Conservation (phyloP, 2,329 filamentous ascomycete genomes). For the Elsinoe arachidis region DNA sequence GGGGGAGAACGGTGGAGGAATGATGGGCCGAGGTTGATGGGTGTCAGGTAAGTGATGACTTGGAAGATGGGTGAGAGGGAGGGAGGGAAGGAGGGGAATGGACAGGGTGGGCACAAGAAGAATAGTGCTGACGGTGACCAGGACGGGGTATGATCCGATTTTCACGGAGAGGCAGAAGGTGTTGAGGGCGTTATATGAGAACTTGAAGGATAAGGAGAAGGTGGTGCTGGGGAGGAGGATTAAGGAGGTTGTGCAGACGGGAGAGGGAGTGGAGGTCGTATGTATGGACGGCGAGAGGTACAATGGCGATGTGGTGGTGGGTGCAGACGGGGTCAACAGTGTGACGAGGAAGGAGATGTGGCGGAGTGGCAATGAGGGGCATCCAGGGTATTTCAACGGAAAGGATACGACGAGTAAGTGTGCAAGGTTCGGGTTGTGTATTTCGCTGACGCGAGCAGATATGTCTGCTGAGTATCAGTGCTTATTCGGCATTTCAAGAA, state of each 20-base stretch:
- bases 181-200: slow-evolving; percentile 18
- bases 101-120: background rate
- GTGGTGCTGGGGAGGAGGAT: slow-evolving; percentile 10
- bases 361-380: slow-evolving; percentile 17
- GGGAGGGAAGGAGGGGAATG: too few relatives aligned
- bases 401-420: slow-evolving; percentile 17
- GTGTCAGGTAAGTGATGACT: background rate
- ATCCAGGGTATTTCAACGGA: slow-evolving; percentile 15
- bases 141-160: slow-evolving; percentile 18
- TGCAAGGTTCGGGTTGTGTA: background rate
- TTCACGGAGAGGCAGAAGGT: slow-evolving; percentile 26
- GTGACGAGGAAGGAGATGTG: slow-evolving; percentile 22
- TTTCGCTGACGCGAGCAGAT: background rate
- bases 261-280: slow-evolving; percentile 1
- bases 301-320: slow-evolving; percentile 23
- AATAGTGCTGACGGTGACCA: background rate
- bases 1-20: background rate
- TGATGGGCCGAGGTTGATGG: background rate
- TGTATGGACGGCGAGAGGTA: slow-evolving; percentile 14
- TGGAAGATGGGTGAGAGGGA: too few relatives aligned
- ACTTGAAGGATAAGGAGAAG: slow-evolving; percentile 19
- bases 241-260: background rate
- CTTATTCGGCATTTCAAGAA: slow-evolving; percentile 33
- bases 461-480: slow-evolving; percentile 26
- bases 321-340: slow-evolving; percentile 24